phyloP scores from a whole-genome alignment of 257 asterid genomes.

The Echium plantagineum region DNA sequence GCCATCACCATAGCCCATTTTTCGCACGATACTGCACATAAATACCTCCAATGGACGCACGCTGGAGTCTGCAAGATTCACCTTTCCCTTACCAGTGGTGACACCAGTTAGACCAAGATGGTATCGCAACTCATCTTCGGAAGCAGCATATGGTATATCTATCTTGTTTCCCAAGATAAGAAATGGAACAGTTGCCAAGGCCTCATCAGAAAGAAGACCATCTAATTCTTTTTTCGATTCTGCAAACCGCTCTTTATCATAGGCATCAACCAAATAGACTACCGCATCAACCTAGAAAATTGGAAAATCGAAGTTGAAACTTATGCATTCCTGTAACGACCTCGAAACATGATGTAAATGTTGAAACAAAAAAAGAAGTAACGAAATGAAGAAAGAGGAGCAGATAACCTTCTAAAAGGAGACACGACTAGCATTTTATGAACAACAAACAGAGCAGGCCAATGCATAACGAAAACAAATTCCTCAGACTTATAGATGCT shows the following conservation, averaged over 20 bases:
- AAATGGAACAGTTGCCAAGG: constrained; percentile 13
- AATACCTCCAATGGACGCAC: constrained; percentile 17
- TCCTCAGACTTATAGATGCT: no score
- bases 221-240: constrained; percentile 17
- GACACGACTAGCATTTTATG: no score
- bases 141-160: constrained; percentile 14
- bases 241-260: constrained; percentile 16
- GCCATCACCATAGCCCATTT: constrained; percentile 18
- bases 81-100: constrained; percentile 17
- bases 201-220: constrained; percentile 16
- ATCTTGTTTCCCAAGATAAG: constrained; percentile 16
- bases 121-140: constrained; percentile 14
- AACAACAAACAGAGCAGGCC: no score
- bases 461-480: no score
- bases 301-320: neutral
- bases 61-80: constrained; percentile 12
- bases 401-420: no score
- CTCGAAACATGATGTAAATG: no score
- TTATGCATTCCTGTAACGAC: neutral
- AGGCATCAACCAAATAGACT: constrained; percentile 15
- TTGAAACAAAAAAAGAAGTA: no score
- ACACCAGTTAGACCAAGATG: constrained; percentile 13
- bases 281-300: constrained; percentile 13
- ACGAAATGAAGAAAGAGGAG: no score
- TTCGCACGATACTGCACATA: constrained; percentile 18